These are phyloP conservation scores for Penicillium griseofulvum DNA, from an alignment of 2,329 filamentous ascomycete genomes.

Conservation along the genomic window DNA sequence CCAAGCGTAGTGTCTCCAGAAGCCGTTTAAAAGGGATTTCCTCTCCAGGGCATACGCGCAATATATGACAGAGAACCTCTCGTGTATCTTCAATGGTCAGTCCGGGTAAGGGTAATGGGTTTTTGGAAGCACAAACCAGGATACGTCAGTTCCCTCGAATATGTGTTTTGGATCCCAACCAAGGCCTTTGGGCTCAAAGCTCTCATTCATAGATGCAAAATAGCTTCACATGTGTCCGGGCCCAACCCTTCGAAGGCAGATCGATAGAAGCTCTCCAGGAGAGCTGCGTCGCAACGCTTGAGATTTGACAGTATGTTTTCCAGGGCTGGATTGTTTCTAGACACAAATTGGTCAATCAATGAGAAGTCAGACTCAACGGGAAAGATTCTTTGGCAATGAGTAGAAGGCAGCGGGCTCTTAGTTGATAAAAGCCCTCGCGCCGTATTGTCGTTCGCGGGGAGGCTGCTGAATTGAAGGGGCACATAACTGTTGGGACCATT, in stretches of 20 bases:
- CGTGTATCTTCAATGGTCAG: no score
- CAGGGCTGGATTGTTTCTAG: neutral
- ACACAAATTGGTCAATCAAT: neutral
- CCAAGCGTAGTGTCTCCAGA: no score
- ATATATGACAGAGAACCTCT: no score
- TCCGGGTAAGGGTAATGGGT: no score
- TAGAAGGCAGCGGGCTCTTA: neutral
- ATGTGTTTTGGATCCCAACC: neutral
- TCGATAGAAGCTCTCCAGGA: neutral
- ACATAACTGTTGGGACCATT: neutral
- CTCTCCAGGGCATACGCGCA: no score
- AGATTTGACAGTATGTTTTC: neutral
- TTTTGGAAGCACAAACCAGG: neutral
- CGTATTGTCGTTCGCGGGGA: neutral
- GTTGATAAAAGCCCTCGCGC: neutral
- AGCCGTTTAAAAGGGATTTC: no score
- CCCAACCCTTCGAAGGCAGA: neutral
- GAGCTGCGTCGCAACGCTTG: neutral
- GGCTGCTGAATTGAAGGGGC: neutral
- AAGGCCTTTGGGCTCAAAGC: neutral
- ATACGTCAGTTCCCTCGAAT: neutral
- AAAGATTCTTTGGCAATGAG: neutral
- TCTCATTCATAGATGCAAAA: neutral
- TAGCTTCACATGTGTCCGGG: neutral
- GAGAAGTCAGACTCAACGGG: neutral